Conservation (phyloP, 225 moss, liverwort and hornwort genomes). For the Bryoerythrophyllum caledonicum region DNA sequence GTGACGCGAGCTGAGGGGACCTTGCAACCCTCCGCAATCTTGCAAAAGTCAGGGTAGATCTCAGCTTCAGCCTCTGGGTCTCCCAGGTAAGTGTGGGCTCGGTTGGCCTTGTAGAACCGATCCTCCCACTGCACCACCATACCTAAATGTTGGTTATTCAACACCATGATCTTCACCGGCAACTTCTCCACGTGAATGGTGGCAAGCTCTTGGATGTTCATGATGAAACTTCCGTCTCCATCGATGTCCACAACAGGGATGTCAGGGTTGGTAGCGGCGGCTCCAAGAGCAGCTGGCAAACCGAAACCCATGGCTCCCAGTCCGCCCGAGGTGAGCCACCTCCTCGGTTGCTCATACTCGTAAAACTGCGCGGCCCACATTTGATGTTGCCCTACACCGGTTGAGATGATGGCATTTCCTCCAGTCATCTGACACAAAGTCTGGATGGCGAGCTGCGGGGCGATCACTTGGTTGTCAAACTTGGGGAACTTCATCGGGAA, state of each 20-base stretch:
- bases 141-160: slow-evolving; percentile 94
- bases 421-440: slow-evolving; percentile 78
- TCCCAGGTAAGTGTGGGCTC: slow-evolving; percentile 89
- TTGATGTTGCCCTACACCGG: slow-evolving; percentile 99
- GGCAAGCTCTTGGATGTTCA: slow-evolving; percentile 97
- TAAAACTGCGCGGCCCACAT: slow-evolving; percentile 99
- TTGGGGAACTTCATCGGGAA: slow-evolving; percentile 75
- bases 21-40: slow-evolving; percentile 89
- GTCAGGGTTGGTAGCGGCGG: slow-evolving; percentile 77
- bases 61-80: slow-evolving; percentile 82
- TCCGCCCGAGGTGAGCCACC: slow-evolving; percentile 98
- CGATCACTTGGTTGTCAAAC: slow-evolving; percentile 67
- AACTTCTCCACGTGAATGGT: slow-evolving; percentile 92
- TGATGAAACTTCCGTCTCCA: slow-evolving; percentile 95
- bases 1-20: slow-evolving; percentile 84
- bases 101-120: slow-evolving; percentile 96
- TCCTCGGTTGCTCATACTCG: slow-evolving; percentile 83
- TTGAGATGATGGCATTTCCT: slow-evolving; percentile 93
- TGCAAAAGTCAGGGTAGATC: slow-evolving; percentile 95
- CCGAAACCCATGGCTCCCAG: slow-evolving; percentile 99
- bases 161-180: slow-evolving; percentile 94
- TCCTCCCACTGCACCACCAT: slow-evolving; percentile 99
- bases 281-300: slow-evolving; percentile 93
- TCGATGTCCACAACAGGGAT: slow-evolving; percentile 94
- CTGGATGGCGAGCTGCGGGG: slow-evolving; percentile 83